A percentile compares a stretch with the other conserved stretches of the same genome.
Evolutionary conservation across 192 early-diverging fungal species (phyloP).

Genomic region (Coemansia sp.): DNA sequence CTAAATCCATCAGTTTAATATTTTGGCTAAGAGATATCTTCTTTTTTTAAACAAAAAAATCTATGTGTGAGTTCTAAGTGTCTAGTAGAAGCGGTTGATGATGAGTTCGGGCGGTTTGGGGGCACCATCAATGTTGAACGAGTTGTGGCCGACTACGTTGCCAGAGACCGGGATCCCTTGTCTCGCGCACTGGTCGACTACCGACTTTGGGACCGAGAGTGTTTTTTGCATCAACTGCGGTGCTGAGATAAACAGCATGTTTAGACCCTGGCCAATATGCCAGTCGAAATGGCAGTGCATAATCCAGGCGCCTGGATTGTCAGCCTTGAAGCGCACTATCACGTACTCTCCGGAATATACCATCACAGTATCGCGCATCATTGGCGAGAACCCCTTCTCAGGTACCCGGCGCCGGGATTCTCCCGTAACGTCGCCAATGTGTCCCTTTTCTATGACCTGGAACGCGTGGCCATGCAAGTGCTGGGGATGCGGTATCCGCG

Average conservation of each 20-base stretch:
- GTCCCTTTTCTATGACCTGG: conserved; percentile 71
- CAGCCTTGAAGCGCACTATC: conserved; percentile 75
- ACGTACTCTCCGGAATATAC: conserved; percentile 63
- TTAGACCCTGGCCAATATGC: conserved; percentile 71
- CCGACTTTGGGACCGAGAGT: conserved; percentile 28
- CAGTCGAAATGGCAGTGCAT: conserved; percentile 80
- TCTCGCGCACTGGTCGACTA: conserved; percentile 30
- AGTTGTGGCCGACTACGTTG: conserved; percentile 31
- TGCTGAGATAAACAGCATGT: conserved; percentile 59
- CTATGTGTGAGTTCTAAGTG: neutral
- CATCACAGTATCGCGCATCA: conserved; percentile 66
- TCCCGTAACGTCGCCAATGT: conserved; percentile 27
- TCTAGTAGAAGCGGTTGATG: conserved; percentile 5
- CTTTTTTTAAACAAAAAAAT: neutral
- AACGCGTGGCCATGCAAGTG: conserved; percentile 88
- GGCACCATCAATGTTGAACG: conserved; percentile 28
- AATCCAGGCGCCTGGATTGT: conserved; percentile 85
- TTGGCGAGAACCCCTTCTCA: conserved; percentile 1
- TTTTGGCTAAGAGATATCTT: neutral
- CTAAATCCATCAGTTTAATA: conserved; percentile 1
- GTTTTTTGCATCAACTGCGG: conserved; percentile 18
- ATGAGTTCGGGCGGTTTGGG: conserved; percentile 9
- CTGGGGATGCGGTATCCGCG: conserved; percentile 68
- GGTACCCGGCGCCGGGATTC: conserved; percentile 53
- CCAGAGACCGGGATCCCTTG: conserved; percentile 29